Evolutionary conservation across 1,284 basidiomycete genomes (phyloP).

Genomic region (Ganoderma lingzhi): DNA sequence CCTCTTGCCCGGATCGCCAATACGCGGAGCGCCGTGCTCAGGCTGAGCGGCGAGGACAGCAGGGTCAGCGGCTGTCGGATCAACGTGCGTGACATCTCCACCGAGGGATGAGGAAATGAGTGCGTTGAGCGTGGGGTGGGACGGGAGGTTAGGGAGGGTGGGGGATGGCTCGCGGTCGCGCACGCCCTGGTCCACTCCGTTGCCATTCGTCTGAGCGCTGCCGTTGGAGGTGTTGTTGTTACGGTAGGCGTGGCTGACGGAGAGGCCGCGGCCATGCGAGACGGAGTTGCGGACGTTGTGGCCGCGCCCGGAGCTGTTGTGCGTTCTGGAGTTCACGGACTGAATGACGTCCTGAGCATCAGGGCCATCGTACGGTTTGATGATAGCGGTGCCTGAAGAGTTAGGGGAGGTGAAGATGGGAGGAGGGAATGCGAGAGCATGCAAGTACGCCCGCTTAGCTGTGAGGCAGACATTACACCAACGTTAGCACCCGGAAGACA

Average conservation of each 20-base stretch:
- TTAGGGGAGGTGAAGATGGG: conserved; percentile 70
- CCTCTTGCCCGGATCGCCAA: conserved; percentile 84
- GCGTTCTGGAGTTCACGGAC: conserved; percentile 81
- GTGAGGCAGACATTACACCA: conserved; percentile 36
- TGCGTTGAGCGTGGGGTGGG: conserved; percentile 82
- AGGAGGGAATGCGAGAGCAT: conserved; percentile 85
- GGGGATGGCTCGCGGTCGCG: conserved; percentile 77
- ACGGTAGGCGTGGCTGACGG: conserved; percentile 69
- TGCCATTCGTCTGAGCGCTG: conserved; percentile 47
- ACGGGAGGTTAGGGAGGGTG: conserved; percentile 79
- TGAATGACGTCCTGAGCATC: conserved; percentile 93
- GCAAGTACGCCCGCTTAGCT: conserved; percentile 94
- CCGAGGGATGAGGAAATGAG: conserved; percentile 78
- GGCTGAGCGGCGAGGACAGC: conserved; percentile 66
- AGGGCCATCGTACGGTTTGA: conserved; percentile 93
- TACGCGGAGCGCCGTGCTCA: conserved; percentile 56
- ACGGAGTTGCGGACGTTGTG: conserved; percentile 64
- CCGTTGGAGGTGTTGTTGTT: conserved; percentile 53
- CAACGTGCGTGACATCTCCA: conserved; percentile 54
- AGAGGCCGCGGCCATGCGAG: conserved; percentile 44
- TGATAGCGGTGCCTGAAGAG: conserved; percentile 58
- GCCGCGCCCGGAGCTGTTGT: conserved; percentile 67
- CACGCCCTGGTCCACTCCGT: conserved; percentile 50
- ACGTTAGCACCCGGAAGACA: conserved; percentile 24
- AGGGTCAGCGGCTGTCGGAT: conserved; percentile 59